These are phyloP conservation scores for Vitis hybrid DNA, from an alignment of 177 flowering plant species.

Conservation along the genomic window DNA sequence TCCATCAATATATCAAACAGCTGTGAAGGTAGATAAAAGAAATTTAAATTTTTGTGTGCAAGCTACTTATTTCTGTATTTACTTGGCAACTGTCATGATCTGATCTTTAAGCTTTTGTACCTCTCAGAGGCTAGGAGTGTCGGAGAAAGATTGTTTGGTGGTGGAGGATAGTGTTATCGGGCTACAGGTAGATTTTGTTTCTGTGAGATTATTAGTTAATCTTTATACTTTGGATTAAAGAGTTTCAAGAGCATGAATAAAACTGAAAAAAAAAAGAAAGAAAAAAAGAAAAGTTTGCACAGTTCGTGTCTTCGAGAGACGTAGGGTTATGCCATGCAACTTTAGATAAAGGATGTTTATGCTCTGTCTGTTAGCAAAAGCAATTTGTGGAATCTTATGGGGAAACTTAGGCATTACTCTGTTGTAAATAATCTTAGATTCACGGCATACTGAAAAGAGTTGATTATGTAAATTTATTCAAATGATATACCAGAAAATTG, in stretches of 20 bases:
- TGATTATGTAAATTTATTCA: no score
- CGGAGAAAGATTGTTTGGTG: slow-evolving; percentile 67
- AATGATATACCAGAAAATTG: no score
- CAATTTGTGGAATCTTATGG: no score
- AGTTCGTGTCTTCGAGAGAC: not conserved
- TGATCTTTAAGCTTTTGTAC: not conserved
- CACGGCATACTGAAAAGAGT: no score
- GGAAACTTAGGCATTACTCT: no score
- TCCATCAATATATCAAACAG: slow-evolving; percentile 88
- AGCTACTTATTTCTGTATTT: not conserved
- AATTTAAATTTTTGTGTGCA: not conserved
- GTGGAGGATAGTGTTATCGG: slow-evolving; percentile 94
- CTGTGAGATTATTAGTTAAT: not conserved
- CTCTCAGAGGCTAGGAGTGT: slow-evolving; percentile 66
- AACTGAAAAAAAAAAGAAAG: no score
- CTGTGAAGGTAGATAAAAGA: slow-evolving; percentile 53
- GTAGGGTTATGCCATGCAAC: slow-evolving; percentile 10
- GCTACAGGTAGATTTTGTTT: slow-evolving; percentile 53
- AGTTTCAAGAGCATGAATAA: no score
- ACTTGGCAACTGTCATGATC: not conserved
- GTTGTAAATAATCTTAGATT: no score
- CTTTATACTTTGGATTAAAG: no score
- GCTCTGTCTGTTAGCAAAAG: no score
- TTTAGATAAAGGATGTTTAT: not conserved
- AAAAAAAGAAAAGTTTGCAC: no score